Evolutionary conservation across 495 filamentous ascomycete species (phyloP).

Genomic region (Penicillium cataractarum): DNA sequence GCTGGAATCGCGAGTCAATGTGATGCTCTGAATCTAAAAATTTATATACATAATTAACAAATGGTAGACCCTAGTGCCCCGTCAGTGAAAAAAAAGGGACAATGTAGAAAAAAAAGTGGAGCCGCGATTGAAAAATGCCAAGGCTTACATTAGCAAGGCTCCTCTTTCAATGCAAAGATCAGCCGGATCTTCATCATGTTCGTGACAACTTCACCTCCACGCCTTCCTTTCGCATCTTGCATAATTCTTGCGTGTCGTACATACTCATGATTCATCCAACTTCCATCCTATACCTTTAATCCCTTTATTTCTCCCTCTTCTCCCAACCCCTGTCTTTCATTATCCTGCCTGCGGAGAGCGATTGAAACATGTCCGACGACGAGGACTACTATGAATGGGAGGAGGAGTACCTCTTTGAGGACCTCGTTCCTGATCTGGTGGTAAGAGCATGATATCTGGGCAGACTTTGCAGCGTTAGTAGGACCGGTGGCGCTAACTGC

Average conservation of each 20-base stretch:
- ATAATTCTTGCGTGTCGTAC: not conserved
- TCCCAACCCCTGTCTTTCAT: not conserved
- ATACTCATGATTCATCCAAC: not conserved
- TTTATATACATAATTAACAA: too few species aligned
- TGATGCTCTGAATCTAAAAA: too few species aligned
- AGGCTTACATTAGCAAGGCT: slow-evolving; percentile 34
- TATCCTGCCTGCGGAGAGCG: not conserved
- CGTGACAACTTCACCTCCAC: slow-evolving; percentile 14
- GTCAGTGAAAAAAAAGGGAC: not conserved
- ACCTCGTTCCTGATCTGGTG: slow-evolving; percentile 44
- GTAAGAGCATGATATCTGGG: slow-evolving; percentile 32
- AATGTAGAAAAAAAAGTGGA: slow-evolving; percentile 18
- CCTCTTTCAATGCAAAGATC: slow-evolving; percentile 25
- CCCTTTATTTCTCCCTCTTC: not conserved
- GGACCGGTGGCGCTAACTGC: not conserved
- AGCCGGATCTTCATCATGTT: slow-evolving; percentile 25
- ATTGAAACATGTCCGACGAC: slow-evolving; percentile 51
- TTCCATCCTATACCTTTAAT: not conserved
- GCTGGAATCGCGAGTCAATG: too few species aligned
- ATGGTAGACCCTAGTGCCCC: too few species aligned
- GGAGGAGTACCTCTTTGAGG: slow-evolving; percentile 49
- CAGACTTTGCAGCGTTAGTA: not conserved
- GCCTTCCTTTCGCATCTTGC: slow-evolving; percentile 6
- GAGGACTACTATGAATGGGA: slow-evolving; percentile 54
- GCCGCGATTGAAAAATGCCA: slow-evolving; percentile 24